Conservation (phyloP, 768 basidiomycete species). For the Mycena sanguinolenta region DNA sequence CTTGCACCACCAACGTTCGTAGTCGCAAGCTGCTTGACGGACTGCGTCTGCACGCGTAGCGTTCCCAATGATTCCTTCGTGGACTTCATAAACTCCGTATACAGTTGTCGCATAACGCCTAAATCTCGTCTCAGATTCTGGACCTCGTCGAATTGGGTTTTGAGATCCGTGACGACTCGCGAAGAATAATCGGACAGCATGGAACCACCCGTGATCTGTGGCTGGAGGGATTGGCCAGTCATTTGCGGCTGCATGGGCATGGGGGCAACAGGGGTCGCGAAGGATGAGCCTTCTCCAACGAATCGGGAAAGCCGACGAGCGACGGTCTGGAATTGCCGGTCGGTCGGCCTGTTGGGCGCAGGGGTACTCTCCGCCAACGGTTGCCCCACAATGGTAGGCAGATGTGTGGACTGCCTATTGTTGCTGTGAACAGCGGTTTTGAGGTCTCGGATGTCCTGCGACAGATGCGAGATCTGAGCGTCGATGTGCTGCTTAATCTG, state of each 20-base stretch:
- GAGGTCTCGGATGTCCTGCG: slow-evolving; percentile 93
- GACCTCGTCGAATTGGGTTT: slow-evolving; percentile 95
- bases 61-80: slow-evolving; percentile 88
- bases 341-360: slow-evolving; percentile 75
- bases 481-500: slow-evolving; percentile 99
- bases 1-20: slow-evolving; percentile 88
- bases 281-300: slow-evolving; percentile 59
- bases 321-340: slow-evolving; percentile 78
- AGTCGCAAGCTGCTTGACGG: slow-evolving; percentile 88
- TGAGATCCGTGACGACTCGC: slow-evolving; percentile 84
- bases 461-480: slow-evolving; percentile 84
- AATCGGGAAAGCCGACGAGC: slow-evolving; percentile 83
- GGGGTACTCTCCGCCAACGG: slow-evolving; percentile 77
- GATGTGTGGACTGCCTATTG: slow-evolving; percentile 64
- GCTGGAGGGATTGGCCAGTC: slow-evolving; percentile 77
- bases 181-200: slow-evolving; percentile 78
- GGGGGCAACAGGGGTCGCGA: slow-evolving; percentile 39
- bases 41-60: slow-evolving; percentile 86
- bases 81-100: slow-evolving; percentile 92
- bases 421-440: slow-evolving; percentile 72
- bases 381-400: slow-evolving; percentile 63
- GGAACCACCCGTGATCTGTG: slow-evolving; percentile 84
- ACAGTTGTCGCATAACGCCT: slow-evolving; percentile 93
- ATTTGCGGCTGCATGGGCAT: slow-evolving; percentile 66
- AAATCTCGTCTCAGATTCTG: slow-evolving; percentile 94